phyloP scores from a whole-genome alignment of 108 stramenopile species.

The Conticribra guillardii region DNA sequence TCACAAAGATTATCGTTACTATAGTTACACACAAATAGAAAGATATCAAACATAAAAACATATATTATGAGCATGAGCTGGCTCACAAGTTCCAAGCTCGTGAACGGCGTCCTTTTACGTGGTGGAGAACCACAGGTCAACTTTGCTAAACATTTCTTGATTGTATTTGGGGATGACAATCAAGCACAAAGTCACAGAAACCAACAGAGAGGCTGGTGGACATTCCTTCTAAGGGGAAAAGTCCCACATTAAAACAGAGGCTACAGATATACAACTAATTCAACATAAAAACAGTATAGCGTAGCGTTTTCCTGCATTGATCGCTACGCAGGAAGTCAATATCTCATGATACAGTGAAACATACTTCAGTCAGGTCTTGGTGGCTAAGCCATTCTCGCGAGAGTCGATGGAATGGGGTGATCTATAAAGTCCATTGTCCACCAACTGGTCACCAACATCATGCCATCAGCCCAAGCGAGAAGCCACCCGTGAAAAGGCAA shows the following conservation, averaged over 20 bases:
- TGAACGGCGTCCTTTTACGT: not conserved
- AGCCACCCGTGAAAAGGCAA: too few species aligned
- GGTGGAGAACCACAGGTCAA: not conserved
- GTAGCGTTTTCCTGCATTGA: not conserved
- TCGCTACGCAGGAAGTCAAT: not conserved
- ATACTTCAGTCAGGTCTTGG: too few species aligned
- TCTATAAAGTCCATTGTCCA: too few species aligned
- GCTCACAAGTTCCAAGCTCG: conserved; percentile 13
- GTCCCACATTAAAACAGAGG: not conserved
- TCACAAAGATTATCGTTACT: too few species aligned
- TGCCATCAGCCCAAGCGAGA: too few species aligned
- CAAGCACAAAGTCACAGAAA: too few species aligned
- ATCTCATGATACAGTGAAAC: too few species aligned
- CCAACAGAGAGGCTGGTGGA: too few species aligned
- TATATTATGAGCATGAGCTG: conserved; percentile 4
- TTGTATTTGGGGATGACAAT: not conserved
- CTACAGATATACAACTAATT: not conserved
- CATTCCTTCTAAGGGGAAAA: not conserved
- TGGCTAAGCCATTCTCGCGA: too few species aligned
- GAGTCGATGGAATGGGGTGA: too few species aligned
- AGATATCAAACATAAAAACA: conserved; percentile 9
- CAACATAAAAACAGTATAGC: not conserved
- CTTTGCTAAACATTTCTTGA: not conserved
- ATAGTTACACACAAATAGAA: conserved; percentile 6
- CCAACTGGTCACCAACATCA: too few species aligned